A percentile compares a stretch with the other conserved stretches of the same genome.
phyloP scores from a whole-genome alignment of 257 asterid species.

The Fraxinus cuspidata region DNA sequence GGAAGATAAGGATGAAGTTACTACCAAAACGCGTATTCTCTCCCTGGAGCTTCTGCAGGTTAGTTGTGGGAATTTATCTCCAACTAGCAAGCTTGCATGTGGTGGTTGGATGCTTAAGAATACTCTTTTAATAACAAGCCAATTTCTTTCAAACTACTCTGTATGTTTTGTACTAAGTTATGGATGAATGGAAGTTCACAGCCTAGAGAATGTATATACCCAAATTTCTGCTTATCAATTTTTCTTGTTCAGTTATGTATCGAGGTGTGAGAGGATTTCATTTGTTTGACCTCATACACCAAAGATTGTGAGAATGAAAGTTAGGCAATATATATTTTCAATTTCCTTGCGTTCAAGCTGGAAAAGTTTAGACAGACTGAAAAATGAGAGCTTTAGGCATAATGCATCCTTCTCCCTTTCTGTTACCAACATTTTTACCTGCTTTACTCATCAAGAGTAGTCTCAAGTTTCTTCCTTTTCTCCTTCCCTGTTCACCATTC shows the following conservation, averaged over 20 bases:
- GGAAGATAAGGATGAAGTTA: slow-evolving; percentile 92
- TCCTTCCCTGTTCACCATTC: not conserved
- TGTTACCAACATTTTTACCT: not conserved
- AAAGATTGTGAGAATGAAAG: not conserved
- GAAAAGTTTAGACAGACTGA: not conserved
- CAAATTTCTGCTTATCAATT: slow-evolving; percentile 6
- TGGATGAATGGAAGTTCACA: slow-evolving; percentile 8
- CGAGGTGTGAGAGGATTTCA: slow-evolving; percentile 9
- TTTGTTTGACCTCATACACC: slow-evolving; percentile 2
- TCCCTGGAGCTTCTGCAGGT: slow-evolving; percentile 99
- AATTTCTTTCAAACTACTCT: not conserved
- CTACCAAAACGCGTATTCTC: slow-evolving; percentile 83
- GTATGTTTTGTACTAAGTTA: not conserved
- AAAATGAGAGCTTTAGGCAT: slow-evolving; percentile 2
- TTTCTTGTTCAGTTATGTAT: slow-evolving; percentile 14
- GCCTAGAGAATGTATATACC: slow-evolving; percentile 14
- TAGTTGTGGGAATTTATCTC: slow-evolving; percentile 27
- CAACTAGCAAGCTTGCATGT: slow-evolving; percentile 20
- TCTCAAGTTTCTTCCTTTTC: not conserved
- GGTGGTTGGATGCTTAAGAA: slow-evolving; percentile 22
- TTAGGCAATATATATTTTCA: slow-evolving; percentile 1
- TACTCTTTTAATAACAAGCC: slow-evolving; percentile 14
- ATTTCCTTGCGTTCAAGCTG: slow-evolving; percentile 8
- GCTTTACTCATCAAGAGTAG: not conserved
- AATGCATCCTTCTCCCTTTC: slow-evolving; percentile 6